A percentile compares a stretch with the other conserved stretches of the same genome.
These are phyloP conservation scores for Akanthomyces muscarius DNA, from an alignment of 2,329 filamentous ascomycete species.

Conservation along the genomic window DNA sequence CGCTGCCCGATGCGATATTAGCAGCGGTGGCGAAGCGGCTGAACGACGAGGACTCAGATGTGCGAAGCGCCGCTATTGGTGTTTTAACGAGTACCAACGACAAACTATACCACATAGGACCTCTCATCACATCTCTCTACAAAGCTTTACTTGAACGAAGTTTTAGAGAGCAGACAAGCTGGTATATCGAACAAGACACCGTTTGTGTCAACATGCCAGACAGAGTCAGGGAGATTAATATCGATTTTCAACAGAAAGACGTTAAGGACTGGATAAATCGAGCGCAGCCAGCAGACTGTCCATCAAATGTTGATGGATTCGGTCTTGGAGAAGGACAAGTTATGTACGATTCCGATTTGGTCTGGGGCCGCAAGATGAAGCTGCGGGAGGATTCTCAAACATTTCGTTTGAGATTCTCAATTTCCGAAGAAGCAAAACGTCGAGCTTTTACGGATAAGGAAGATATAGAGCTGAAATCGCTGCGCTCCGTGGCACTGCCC, in stretches of 20 bases:
- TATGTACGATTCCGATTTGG: too few relatives aligned
- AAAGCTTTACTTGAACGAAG: background rate
- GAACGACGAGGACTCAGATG: background rate
- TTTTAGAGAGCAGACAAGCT: background rate
- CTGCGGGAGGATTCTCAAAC: background rate
- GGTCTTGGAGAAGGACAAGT: background rate
- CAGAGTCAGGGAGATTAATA: background rate
- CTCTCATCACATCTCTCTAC: background rate
- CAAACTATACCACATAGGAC: background rate
- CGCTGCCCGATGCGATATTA: background rate
- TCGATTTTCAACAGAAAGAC: background rate
- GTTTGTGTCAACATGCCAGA: background rate
- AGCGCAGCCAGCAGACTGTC: background rate
- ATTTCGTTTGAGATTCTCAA: background rate
- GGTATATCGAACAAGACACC: background rate
- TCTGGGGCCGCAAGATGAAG: background rate
- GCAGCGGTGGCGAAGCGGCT: background rate
- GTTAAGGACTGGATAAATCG: background rate
- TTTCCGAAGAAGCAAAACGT: background rate
- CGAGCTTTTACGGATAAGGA: background rate
- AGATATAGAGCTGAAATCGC: background rate
- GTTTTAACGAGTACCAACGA: background rate
- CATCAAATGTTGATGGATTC: background rate
- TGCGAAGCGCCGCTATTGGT: background rate
- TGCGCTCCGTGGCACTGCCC: background rate